Percentiles rank a stretch among this genome's conserved stretches.
These are phyloP conservation scores for Penicillium italicum DNA, from an alignment of 2,329 filamentous ascomycete species.

Conservation along the genomic window DNA sequence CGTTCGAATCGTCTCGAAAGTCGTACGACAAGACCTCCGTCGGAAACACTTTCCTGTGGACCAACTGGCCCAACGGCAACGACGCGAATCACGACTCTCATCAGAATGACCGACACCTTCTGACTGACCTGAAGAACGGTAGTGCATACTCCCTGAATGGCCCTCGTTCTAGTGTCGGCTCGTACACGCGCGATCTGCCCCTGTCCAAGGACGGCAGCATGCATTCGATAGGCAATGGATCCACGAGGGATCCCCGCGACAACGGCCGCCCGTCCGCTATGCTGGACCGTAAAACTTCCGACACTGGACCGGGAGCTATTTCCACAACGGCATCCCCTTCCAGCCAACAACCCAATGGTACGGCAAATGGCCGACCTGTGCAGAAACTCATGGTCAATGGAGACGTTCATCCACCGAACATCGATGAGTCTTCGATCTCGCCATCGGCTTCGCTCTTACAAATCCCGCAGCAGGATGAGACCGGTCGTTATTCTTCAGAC, in stretches of 20 bases:
- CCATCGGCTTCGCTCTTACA: slow-evolving; percentile 33
- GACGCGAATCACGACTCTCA: slow-evolving; percentile 40
- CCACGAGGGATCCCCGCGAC: slow-evolving; percentile 33
- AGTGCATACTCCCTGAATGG: slow-evolving; percentile 61
- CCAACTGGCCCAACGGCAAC: slow-evolving; percentile 42
- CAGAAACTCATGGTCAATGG: slow-evolving; percentile 34
- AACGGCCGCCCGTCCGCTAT: slow-evolving; percentile 27
- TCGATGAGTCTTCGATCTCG: slow-evolving; percentile 30
- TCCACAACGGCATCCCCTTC: slow-evolving; percentile 24
- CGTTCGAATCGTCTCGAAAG: slow-evolving; percentile 43
- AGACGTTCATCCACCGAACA: slow-evolving; percentile 28
- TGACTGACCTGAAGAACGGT: slow-evolving; percentile 45
- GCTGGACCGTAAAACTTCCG: slow-evolving; percentile 31
- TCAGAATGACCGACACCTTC: slow-evolving; percentile 39
- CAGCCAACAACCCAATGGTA: slow-evolving; percentile 30
- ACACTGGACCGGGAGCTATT: slow-evolving; percentile 27
- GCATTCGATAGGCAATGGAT: slow-evolving; percentile 46
- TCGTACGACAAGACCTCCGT: slow-evolving; percentile 44
- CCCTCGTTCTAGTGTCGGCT: slow-evolving; percentile 48
- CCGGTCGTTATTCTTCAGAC: slow-evolving; percentile 32
- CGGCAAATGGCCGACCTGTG: slow-evolving; percentile 20
- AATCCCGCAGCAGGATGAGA: slow-evolving; percentile 33
- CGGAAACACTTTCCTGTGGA: slow-evolving; percentile 48
- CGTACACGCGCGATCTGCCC: slow-evolving; percentile 41
- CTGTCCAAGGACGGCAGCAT: slow-evolving; percentile 45